Conservation (phyloP, 768 basidiomycete species). For the Russula sp. region DNA sequence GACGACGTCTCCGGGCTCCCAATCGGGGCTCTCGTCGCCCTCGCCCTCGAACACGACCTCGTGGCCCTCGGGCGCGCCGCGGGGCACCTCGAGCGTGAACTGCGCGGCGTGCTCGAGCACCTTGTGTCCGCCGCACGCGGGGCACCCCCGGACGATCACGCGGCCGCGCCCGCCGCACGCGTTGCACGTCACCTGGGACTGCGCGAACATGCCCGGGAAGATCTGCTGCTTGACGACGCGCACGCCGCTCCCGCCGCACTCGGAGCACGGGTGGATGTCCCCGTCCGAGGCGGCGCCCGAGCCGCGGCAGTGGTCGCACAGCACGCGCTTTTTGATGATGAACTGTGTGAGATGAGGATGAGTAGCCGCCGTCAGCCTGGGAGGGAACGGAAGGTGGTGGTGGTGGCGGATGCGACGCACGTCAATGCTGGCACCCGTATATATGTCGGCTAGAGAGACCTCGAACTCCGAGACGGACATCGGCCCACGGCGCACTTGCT, state of each 20-base stretch:
- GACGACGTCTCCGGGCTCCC: slow-evolving; percentile 92
- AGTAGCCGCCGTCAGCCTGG: not conserved
- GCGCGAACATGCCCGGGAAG: slow-evolving; percentile 95
- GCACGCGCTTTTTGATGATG: slow-evolving; percentile 82
- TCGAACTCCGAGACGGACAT: slow-evolving; percentile 79
- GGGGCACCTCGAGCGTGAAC: slow-evolving; percentile 79
- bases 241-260: slow-evolving; percentile 81
- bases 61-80: slow-evolving; percentile 89
- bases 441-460: slow-evolving; percentile 82
- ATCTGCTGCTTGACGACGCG: slow-evolving; percentile 88
- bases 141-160: slow-evolving; percentile 69
- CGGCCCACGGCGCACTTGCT: slow-evolving; percentile 69
- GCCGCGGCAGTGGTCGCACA: slow-evolving; percentile 97
- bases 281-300: slow-evolving; percentile 86
- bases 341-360: slow-evolving; percentile 35
- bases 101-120: slow-evolving; percentile 74
- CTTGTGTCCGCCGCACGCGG: slow-evolving; percentile 78
- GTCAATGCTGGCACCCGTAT: slow-evolving; percentile 82
- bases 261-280: slow-evolving; percentile 82
- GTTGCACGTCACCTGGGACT: slow-evolving; percentile 76
- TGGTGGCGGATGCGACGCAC: slow-evolving; percentile 37
- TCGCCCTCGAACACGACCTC: slow-evolving; percentile 95
- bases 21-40: slow-evolving; percentile 92
- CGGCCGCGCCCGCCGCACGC: slow-evolving; percentile 83
- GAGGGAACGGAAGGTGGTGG: not conserved